A percentile compares a stretch with the other conserved stretches of the same genome.
These are phyloP conservation scores for Cyathus striatus DNA, from an alignment of 768 basidiomycete species.

Conservation along the genomic window DNA sequence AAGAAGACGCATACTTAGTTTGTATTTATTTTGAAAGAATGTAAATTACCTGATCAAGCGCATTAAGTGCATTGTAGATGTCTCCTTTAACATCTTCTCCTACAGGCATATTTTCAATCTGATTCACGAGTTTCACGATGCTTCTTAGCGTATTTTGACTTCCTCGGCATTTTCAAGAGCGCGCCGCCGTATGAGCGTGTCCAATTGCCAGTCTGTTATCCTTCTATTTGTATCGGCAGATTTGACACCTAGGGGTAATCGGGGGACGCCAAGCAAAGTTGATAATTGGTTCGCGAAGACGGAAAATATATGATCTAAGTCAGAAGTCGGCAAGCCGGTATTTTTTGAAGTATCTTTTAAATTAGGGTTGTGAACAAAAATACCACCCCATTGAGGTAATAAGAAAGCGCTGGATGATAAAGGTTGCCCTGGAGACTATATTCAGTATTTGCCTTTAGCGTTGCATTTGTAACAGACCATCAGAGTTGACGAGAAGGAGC, in stretches of 20 bases:
- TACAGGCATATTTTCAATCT: conserved; percentile 92
- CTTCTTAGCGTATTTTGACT: conserved; percentile 75
- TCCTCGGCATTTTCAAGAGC: conserved; percentile 62
- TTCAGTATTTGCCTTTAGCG: conserved; percentile 6
- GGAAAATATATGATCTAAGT: conserved; percentile 50
- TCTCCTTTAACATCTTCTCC: conserved; percentile 70
- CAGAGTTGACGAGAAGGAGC: conserved; percentile 54
- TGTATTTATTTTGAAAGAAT: neutral
- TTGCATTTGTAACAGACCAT: conserved; percentile 30
- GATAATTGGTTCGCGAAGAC: conserved; percentile 70
- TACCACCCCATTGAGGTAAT: conserved; percentile 91
- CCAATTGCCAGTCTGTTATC: conserved; percentile 75
- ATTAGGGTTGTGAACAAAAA: conserved; percentile 71
- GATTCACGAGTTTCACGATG: conserved; percentile 78
- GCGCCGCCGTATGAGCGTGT: conserved; percentile 69
- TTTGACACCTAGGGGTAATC: conserved; percentile 44
- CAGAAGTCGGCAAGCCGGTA: conserved; percentile 32
- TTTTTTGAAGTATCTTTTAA: conserved; percentile 15
- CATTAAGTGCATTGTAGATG: conserved; percentile 62
- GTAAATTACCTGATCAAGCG: conserved; percentile 62
- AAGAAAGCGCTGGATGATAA: conserved; percentile 69
- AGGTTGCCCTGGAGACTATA: conserved; percentile 32
- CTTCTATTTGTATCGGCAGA: conserved; percentile 13
- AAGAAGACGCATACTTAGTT: neutral
- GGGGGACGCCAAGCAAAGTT: conserved; percentile 76